Base-by-base conservation (phyloP, 1,284 basidiomycete species). In the Rhodotorula glutinis region DNA sequence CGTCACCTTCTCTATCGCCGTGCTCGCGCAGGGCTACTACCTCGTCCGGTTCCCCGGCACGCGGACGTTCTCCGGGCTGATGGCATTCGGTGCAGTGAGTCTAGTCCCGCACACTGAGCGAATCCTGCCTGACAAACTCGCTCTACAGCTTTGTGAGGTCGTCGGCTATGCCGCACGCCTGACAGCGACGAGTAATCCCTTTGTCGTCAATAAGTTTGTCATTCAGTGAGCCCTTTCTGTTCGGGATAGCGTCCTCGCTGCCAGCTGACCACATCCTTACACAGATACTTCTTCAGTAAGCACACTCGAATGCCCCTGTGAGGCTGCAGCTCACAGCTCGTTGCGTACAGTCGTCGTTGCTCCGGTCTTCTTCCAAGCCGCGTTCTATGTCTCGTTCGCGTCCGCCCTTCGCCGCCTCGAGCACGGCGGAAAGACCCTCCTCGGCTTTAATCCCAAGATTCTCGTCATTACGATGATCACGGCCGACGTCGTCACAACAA, bases 281-380 rank as follows among this genome's bases (percentile, higher is more conserved):
- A 11, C 33, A 38, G 80, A 55, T 64, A 58, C 52, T 54, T 63
- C 46, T 72, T 81, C 57, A 80, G 47, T 49, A 80, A 61, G 80
- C 81, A 40, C 57, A 78, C 75, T 78, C 79, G 0, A 79, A 16
- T 16, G 4, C 43, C 27, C 77, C 47, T 23, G 3, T 11, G n/a
- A 16, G 13, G 7, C n/a, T 23, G 11, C n/a, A 11, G 13, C 47
- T n/a, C 47, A 49, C 21, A 49, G 5, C 10, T 7, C 5, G 5
- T 23, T 2, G 19, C n/a, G 3, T 49, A 23, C 47, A 49, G 47
- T 81, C 62, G 80, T 81, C 41, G 58, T 79, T 74, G 77, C 79
- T 0, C 80, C 80, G 0, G 77, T 80, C 13, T 75, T 79, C 29
- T 77, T 79, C 70, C 75, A 79, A 9, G 79, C 80, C 7, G 79